Evolutionary conservation across 129 eudicot species (phyloP).

Genomic region (Flaveria ramosissima): DNA sequence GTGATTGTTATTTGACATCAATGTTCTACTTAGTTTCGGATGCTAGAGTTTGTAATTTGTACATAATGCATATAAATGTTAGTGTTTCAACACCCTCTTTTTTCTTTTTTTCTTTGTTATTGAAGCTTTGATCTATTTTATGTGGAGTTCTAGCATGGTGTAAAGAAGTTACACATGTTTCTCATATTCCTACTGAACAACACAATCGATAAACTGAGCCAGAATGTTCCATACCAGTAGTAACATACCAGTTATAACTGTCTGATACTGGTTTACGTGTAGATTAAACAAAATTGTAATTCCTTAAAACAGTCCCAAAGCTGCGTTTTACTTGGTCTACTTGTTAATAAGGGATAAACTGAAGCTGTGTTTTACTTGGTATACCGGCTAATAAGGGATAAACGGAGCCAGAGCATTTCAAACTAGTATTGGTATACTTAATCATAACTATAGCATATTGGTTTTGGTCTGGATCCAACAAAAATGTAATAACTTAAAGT

Average conservation of each 20-base stretch:
- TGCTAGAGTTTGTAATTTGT: slow-evolving; percentile 20
- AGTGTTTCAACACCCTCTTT: neutral
- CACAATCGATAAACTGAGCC: neutral
- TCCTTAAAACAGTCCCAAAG: no score
- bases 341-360: no score
- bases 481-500: no score
- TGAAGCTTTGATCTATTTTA: neutral
- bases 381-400: no score
- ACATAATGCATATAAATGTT: slow-evolving; percentile 23
- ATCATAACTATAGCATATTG: no score
- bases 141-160: neutral
- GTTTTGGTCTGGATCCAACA: no score
- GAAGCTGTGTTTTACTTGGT: no score
- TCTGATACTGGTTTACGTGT: neutral
- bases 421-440: no score
- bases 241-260: neutral
- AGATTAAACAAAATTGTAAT: neutral
- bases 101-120: neutral
- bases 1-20: neutral
- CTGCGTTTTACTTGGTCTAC: no score
- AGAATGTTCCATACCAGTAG: neutral
- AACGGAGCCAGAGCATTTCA: no score
- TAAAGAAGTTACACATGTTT: neutral
- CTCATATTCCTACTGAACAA: neutral
- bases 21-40: slow-evolving; percentile 10